phyloP scores from a whole-genome alignment of 768 basidiomycete species.

The Podaxis rugospora region DNA sequence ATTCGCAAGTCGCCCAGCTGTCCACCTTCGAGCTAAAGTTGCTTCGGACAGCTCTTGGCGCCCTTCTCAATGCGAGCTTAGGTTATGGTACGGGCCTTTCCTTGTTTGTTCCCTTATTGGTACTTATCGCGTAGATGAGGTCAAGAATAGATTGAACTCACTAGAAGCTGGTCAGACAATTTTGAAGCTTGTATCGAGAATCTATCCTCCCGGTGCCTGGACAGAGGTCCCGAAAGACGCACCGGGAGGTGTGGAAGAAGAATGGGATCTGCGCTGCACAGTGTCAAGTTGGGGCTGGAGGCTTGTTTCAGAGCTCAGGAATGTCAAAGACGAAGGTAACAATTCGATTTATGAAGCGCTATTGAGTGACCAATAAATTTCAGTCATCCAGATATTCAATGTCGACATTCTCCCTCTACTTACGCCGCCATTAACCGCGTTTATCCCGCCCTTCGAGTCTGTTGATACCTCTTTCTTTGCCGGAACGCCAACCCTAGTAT shows the following conservation, averaged over 20 bases:
- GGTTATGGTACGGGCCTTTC: slow-evolving; percentile 55
- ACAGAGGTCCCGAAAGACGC: slow-evolving; percentile 20
- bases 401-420: slow-evolving; percentile 63
- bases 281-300: slow-evolving; percentile 79
- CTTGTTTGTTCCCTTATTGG: background rate
- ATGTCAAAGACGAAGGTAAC: slow-evolving; percentile 68
- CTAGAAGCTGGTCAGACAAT: slow-evolving; percentile 67
- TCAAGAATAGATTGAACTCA: slow-evolving; percentile 63
- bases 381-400: slow-evolving; percentile 56
- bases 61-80: slow-evolving; percentile 72
- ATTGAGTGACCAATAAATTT: background rate
- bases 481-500: slow-evolving; percentile 12
- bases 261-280: slow-evolving; percentile 61
- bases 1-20: slow-evolving; percentile 20
- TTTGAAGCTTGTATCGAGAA: slow-evolving; percentile 57
- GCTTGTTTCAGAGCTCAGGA: slow-evolving; percentile 66
- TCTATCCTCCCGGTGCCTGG: slow-evolving; percentile 79
- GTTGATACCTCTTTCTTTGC: slow-evolving; percentile 35
- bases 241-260: slow-evolving; percentile 36
- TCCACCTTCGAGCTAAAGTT: slow-evolving; percentile 64
- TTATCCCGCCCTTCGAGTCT: slow-evolving; percentile 48
- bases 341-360: background rate
- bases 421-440: slow-evolving; percentile 51
- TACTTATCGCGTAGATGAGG: slow-evolving; percentile 47
- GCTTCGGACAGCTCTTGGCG: slow-evolving; percentile 73